Evolutionary conservation across 352 stramenopile species (phyloP), one percentile per base, ranked within the genome.

Genomic region (Globisporangium recalcitrans): DNA sequence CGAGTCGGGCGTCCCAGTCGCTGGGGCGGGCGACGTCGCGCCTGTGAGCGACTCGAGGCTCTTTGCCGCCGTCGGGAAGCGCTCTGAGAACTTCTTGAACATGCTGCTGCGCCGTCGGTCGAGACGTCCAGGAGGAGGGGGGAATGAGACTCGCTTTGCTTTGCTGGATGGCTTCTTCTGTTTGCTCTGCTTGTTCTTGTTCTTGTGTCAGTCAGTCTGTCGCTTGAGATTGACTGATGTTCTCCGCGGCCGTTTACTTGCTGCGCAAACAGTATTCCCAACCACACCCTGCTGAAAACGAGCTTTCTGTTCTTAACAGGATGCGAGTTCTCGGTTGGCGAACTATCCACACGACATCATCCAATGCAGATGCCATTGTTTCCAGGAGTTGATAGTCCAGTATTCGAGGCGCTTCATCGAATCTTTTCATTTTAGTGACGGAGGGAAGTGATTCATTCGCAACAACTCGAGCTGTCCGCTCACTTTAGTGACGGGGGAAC

Each of bases 11-110:
- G n/a, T 31, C 42, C 6, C 26, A 36, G 32, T 69, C 55, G 21
- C 46, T 38, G 14, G 63, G 51, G 67, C 57, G 11, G 69, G 66
- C 21, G 77, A 64, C 22, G 72, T 70, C 9, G 69, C 36, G 56
- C 76, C 67, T 27, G 80, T 80, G 47, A 91, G 68, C 31, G 77
- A 82, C 70, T 92, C 82, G 52, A 87, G 70, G 34, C 82, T 78
- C 63, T 85, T 88, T 26, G 80, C 83, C 7, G 81, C 80, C 48
- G 70, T 72, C 24, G 83, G 83, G 71, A 93, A 90, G 49, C 80
- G 78, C 69, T 93, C 81, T 34, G 83, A 82, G 22, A 91, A 72
- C 61, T 77, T 86, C 77, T 90, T 93, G 65, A 93, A 78, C 83
- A 93, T 93, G 42, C 1, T 58, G 3, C 19, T 21, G 38, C 38